phyloP scores from a whole-genome alignment of 2,329 filamentous ascomycete genomes.

The Colletotrichum tamarilloi region DNA sequence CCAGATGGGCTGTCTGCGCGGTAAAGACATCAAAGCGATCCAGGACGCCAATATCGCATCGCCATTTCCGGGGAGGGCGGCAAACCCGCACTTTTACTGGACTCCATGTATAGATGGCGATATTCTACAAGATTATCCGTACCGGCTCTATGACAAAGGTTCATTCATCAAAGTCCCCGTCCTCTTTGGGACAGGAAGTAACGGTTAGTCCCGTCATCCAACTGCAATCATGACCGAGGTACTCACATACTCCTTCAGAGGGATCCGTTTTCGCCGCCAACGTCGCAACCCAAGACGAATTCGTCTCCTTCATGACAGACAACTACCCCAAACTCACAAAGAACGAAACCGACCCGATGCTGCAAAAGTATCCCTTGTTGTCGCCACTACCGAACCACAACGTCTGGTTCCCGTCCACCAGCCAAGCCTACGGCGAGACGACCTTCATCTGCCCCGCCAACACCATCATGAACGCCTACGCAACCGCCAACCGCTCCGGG shows the following conservation, averaged over 20 bases:
- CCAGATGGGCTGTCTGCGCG: conserved; percentile 56
- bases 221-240: neutral
- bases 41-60: conserved; percentile 54
- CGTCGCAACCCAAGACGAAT: conserved; percentile 46
- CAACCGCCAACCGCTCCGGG: conserved; percentile 32
- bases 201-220: conserved; percentile 47
- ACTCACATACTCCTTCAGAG: conserved; percentile 46
- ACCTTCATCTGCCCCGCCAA: conserved; percentile 58
- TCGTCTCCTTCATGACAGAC: conserved; percentile 54
- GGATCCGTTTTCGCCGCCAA: conserved; percentile 58
- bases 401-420: conserved; percentile 56
- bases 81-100: conserved; percentile 59
- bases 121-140: conserved; percentile 55
- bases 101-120: conserved; percentile 61
- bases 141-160: conserved; percentile 51
- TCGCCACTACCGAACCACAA: conserved; percentile 49
- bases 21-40: conserved; percentile 45
- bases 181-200: conserved; percentile 55
- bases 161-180: conserved; percentile 57
- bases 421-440: conserved; percentile 56
- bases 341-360: conserved; percentile 48
- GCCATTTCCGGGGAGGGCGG: conserved; percentile 51
- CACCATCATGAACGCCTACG: conserved; percentile 50
- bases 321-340: conserved; percentile 58
- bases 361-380: conserved; percentile 52